Conservation (phyloP, 129 eudicot genomes). For the sunflower (Helianthus annuus) region HanXRQr2.0-SUNRISE NC_035443.2:6166757-6167256, state of each 20-base stretch:
- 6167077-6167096: constrained; percentile 3
- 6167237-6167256: constrained; percentile 88
- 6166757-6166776: too few species aligned
- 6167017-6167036: background rate
- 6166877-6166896: too few species aligned
- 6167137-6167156: constrained; percentile 50
- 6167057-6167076: background rate
- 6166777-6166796: too few species aligned
- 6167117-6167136: background rate
- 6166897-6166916: too few species aligned
- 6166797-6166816: too few species aligned
- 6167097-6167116: background rate
- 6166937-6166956: background rate
- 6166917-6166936: too few species aligned
- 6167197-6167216: constrained; percentile 52
- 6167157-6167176: constrained; percentile 42
- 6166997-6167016: background rate
- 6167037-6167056: background rate
- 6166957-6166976: background rate
- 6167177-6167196: constrained; percentile 59
- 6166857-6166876: too few species aligned
- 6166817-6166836: too few species aligned
- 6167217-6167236: constrained; percentile 80
- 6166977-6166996: background rate
- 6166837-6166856: too few species aligned